Evolutionary conservation across 257 asterid species (phyloP).

Genomic region (Asclepias syriaca): DNA sequence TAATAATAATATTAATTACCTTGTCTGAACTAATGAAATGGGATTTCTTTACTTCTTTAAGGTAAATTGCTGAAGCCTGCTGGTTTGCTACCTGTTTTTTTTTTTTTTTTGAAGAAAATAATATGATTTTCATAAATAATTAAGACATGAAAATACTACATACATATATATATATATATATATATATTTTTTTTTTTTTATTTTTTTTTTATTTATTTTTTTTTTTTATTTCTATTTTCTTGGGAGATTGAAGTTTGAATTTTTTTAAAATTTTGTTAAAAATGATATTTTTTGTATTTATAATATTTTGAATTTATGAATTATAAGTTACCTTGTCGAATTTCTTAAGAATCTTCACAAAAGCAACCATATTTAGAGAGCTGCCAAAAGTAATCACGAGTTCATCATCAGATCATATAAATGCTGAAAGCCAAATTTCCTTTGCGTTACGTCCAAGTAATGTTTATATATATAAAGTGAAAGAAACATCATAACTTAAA

Average conservation of each 20-base stretch:
- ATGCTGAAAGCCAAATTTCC: neutral
- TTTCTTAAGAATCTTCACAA: slow-evolving; percentile 86
- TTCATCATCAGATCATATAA: slow-evolving; percentile 17
- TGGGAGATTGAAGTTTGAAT: neutral
- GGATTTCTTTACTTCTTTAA: slow-evolving; percentile 70
- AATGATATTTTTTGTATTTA: too few species aligned
- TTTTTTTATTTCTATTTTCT: too few species aligned
- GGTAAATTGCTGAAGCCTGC: slow-evolving; percentile 63
- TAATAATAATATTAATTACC: slow-evolving; percentile 41
- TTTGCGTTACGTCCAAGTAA: slow-evolving; percentile 19
- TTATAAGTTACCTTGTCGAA: slow-evolving; percentile 97
- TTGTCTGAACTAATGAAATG: slow-evolving; percentile 86
- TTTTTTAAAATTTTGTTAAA: neutral
- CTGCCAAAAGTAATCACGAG: slow-evolving; percentile 34
- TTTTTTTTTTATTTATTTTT: too few species aligned
- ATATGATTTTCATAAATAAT: neutral
- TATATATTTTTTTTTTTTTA: too few species aligned
- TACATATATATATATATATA: too few species aligned
- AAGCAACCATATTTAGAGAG: slow-evolving; percentile 86
- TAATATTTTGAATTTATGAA: too few species aligned
- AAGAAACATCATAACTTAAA: neutral
- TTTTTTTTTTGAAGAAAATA: neutral
- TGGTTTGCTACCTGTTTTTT: slow-evolving; percentile 58
- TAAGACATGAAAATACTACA: neutral
- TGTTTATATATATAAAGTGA: neutral